Evolutionary conservation across 495 filamentous ascomycete species (phyloP).

Genomic region (Pyrenula aspistea): DNA sequence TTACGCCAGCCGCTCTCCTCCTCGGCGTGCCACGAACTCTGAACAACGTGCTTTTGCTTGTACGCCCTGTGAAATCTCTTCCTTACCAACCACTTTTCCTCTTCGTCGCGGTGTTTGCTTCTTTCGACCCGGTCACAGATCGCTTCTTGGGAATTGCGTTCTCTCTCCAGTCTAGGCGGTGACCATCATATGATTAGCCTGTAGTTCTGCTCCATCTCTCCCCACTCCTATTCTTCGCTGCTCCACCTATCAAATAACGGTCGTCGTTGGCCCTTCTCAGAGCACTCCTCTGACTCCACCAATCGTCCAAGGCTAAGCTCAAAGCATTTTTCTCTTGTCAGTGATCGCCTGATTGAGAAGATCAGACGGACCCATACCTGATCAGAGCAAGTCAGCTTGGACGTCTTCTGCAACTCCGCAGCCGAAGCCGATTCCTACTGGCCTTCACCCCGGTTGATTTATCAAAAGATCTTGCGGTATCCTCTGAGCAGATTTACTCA

Average conservation of each 20-base stretch:
- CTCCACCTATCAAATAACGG: not conserved
- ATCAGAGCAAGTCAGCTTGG: too few species aligned
- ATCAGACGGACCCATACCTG: too few species aligned
- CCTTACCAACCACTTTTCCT: not conserved
- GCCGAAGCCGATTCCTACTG: too few species aligned
- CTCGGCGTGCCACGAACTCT: not conserved
- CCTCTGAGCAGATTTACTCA: too few species aligned
- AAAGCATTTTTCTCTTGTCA: not conserved
- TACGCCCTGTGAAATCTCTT: not conserved
- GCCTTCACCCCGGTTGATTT: too few species aligned
- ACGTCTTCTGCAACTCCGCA: too few species aligned
- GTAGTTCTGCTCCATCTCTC: not conserved
- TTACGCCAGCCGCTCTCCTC: not conserved
- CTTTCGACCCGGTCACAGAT: too few species aligned
- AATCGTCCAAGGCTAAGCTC: not conserved
- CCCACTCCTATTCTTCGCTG: not conserved
- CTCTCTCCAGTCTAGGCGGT: not conserved
- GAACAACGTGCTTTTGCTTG: not conserved
- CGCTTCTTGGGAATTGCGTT: too few species aligned
- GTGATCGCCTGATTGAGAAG: not conserved
- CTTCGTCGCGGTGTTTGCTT: not conserved
- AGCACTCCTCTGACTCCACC: not conserved
- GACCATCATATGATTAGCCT: not conserved
- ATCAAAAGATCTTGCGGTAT: too few species aligned
- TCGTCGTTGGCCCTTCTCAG: not conserved